A percentile compares a stretch with the other conserved stretches of the same genome.
Evolutionary conservation across 345 rosid species (phyloP).

Genomic region (Iberis pinnata): DNA sequence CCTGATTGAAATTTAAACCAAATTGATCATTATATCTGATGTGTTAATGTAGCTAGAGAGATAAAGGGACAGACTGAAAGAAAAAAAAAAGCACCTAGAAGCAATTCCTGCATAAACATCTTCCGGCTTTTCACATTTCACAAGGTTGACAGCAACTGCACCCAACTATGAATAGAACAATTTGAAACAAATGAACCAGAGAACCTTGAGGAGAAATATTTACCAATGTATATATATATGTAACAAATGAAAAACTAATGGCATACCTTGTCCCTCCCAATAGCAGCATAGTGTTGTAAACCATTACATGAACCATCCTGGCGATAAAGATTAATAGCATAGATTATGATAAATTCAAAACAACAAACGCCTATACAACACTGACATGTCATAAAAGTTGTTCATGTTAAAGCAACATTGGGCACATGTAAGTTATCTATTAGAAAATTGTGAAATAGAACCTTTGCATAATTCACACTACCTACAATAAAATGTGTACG

Average conservation of each 20-base stretch:
- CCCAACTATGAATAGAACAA: constrained; percentile 58
- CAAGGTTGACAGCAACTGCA: constrained; percentile 96
- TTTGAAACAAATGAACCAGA: constrained; percentile 16
- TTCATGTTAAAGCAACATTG: constrained; percentile 11
- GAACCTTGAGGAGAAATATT: constrained; percentile 9
- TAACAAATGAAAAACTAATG: constrained; percentile 12
- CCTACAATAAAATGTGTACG: no score
- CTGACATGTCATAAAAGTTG: constrained; percentile 10
- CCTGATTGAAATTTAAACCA: constrained; percentile 36
- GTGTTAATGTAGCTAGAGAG: constrained; percentile 5
- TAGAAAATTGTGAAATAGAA: no score
- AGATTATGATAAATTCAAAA: constrained; percentile 14
- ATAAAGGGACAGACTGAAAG: constrained; percentile 5
- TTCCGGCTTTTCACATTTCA: constrained; percentile 81
- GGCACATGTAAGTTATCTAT: background rate
- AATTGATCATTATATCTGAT: constrained; percentile 8
- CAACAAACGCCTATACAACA: background rate
- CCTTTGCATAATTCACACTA: no score
- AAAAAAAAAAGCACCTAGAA: constrained; percentile 45
- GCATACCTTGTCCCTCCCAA: constrained; percentile 95
- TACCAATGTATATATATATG: background rate
- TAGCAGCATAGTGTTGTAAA: constrained; percentile 98
- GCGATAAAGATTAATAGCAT: constrained; percentile 23
- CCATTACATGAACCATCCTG: constrained; percentile 99
- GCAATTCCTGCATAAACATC: constrained; percentile 97